Percentiles rank a stretch among this genome's conserved stretches.
phyloP scores from a whole-genome alignment of 495 filamentous ascomycete species.

The Margaritispora aquatica region DNA sequence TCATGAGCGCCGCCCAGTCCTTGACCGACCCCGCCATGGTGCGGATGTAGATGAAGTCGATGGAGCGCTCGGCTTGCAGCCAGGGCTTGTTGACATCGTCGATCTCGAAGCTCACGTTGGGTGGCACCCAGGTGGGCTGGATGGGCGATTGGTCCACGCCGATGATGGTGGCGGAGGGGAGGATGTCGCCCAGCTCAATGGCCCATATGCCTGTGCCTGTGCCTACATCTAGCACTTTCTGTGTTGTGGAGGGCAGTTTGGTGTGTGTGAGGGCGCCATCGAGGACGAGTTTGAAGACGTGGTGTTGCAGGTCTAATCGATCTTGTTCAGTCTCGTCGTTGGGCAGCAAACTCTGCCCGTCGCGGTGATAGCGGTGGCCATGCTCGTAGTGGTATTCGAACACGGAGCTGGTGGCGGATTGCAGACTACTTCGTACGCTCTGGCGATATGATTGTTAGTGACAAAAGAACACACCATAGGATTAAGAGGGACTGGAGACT shows the following conservation, averaged over 20 bases:
- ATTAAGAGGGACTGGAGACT: background rate
- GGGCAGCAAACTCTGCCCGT: conserved; percentile 15
- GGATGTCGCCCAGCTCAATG: conserved; percentile 38
- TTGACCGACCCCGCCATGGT: conserved; percentile 28
- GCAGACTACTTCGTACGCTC: background rate
- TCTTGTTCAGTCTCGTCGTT: conserved; percentile 25
- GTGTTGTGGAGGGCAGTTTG: conserved; percentile 26
- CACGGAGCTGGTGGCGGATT: background rate
- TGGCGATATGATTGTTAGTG: too few relatives aligned
- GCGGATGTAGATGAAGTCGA: conserved; percentile 48
- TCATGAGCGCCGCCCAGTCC: conserved; percentile 1
- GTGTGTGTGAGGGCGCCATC: conserved; percentile 38
- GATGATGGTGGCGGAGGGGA: conserved; percentile 20
- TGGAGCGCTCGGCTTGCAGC: conserved; percentile 25
- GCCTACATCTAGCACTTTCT: conserved; percentile 49
- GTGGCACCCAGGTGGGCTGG: conserved; percentile 34
- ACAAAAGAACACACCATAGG: too few relatives aligned
- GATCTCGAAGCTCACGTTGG: conserved; percentile 49
- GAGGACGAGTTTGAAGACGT: conserved; percentile 42
- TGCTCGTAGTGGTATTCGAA: conserved; percentile 18
- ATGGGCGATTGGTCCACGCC: conserved; percentile 42
- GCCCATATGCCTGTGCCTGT: conserved; percentile 53
- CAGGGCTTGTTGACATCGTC: conserved; percentile 46
- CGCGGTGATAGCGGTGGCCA: conserved; percentile 2
- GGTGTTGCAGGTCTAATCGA: conserved; percentile 32